Evolutionary conservation across 257 asterid genomes (phyloP).

Genomic region (Plantago elongata): DNA sequence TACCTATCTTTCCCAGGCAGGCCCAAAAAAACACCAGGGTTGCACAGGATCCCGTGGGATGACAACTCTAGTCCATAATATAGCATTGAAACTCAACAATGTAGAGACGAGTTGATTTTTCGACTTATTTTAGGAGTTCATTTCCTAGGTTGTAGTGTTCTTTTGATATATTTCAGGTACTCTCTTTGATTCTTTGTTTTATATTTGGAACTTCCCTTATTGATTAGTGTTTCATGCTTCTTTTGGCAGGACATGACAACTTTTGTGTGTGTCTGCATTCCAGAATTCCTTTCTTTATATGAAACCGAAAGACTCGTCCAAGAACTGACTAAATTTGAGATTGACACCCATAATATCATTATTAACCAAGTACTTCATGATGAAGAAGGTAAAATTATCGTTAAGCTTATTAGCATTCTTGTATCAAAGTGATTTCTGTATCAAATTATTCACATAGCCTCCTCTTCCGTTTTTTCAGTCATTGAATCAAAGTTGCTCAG

Average conservation of each 20-base stretch:
- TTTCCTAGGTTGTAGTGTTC: not conserved
- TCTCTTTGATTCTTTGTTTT: not conserved
- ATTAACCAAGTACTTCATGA: constrained; percentile 92
- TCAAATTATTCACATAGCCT: constrained; percentile 1
- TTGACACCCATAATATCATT: constrained; percentile 87
- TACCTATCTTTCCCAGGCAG: no score
- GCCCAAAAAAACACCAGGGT: no score
- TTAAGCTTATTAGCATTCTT: not conserved
- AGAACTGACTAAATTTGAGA: constrained; percentile 92
- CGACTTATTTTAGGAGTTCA: no score
- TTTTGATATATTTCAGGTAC: not conserved
- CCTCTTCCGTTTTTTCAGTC: constrained; percentile 32
- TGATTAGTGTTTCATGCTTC: not conserved
- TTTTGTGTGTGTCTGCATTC: constrained; percentile 89
- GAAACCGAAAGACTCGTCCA: constrained; percentile 96
- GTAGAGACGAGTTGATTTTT: no score
- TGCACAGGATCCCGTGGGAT: no score
- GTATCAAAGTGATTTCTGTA: constrained; percentile 9
- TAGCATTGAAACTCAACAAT: no score
- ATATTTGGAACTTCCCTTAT: constrained; percentile 10
- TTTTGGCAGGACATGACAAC: constrained; percentile 82
- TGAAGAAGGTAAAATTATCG: constrained; percentile 64
- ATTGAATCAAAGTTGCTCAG: constrained; percentile 77
- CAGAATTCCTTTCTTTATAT: constrained; percentile 90
- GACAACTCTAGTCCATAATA: no score